Percentiles rank a stretch among this genome's conserved stretches.
These are phyloP conservation scores for Lepidium campestre DNA, from an alignment of 441 rosid species.

Conservation along the genomic window DNA sequence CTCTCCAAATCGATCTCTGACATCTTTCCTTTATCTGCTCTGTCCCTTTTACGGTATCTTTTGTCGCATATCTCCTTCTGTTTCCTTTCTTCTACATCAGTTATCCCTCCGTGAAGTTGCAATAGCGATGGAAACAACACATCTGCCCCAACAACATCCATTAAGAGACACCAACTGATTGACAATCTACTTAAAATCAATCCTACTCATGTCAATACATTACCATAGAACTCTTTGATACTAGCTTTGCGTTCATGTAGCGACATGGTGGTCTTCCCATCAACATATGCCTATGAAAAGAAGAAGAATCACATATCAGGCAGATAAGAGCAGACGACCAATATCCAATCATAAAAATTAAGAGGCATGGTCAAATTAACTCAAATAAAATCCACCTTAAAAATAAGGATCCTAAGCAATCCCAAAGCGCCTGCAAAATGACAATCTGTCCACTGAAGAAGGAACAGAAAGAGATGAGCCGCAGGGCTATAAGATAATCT, in stretches of 20 bases:
- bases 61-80: slow-evolving; percentile 50
- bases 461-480: slow-evolving; percentile 80
- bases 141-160: slow-evolving; percentile 28
- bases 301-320: neutral
- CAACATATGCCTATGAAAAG: slow-evolving; percentile 43
- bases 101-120: slow-evolving; percentile 57
- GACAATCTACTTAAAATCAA: neutral
- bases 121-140: slow-evolving; percentile 61
- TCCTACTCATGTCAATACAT: neutral
- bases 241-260: slow-evolving; percentile 58
- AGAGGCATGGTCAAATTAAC: neutral
- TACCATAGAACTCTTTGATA: slow-evolving; percentile 61
- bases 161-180: neutral
- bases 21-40: slow-evolving; percentile 55
- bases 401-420: slow-evolving; percentile 79
- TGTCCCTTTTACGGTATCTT: slow-evolving; percentile 39
- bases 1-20: slow-evolving; percentile 58
- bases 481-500: slow-evolving; percentile 88
- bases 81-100: slow-evolving; percentile 51
- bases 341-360: neutral
- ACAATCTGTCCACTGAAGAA: slow-evolving; percentile 94
- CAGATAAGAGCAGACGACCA: neutral
- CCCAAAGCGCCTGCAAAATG: slow-evolving; percentile 85
- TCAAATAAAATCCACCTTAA: slow-evolving; percentile 42
- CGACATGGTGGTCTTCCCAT: slow-evolving; percentile 66